phyloP scores from a whole-genome alignment of 1,139 yeast genomes.

The Yamadazyma buinensis region DNA sequence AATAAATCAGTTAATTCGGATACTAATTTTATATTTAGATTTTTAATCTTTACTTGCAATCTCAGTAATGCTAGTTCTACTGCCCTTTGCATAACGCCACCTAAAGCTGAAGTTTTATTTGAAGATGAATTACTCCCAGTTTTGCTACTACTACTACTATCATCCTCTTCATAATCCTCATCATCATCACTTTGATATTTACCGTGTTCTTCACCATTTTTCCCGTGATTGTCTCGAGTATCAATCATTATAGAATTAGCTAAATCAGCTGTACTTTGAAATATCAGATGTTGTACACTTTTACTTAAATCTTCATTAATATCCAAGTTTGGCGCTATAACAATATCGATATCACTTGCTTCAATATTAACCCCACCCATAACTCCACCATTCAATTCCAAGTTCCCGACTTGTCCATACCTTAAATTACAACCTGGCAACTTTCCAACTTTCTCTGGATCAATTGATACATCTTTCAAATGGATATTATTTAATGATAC shows the following conservation, averaged over 20 bases:
- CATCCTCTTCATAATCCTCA: slow-evolving; percentile 13
- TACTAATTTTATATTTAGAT: slow-evolving; percentile 46
- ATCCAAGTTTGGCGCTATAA: slow-evolving; percentile 48
- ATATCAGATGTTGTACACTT: slow-evolving; percentile 42
- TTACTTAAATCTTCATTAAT: slow-evolving; percentile 25
- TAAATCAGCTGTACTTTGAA: slow-evolving; percentile 63
- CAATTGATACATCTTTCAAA: slow-evolving; percentile 63
- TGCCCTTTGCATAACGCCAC: slow-evolving; percentile 58
- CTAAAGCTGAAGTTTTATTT: slow-evolving; percentile 34
- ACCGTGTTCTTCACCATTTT: neutral
- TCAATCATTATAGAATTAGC: slow-evolving; percentile 56
- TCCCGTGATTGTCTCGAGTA: neutral
- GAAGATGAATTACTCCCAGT: slow-evolving; percentile 8
- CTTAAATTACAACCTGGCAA: slow-evolving; percentile 66
- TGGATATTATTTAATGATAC: slow-evolving; percentile 60
- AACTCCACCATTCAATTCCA: slow-evolving; percentile 47
- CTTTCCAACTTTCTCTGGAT: slow-evolving; percentile 62
- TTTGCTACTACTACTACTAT: neutral
- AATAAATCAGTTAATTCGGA: slow-evolving; percentile 48
- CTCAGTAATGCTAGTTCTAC: slow-evolving; percentile 70
- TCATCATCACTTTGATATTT: slow-evolving; percentile 12
- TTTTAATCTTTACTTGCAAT: slow-evolving; percentile 44
- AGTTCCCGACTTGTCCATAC: slow-evolving; percentile 55
- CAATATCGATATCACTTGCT: slow-evolving; percentile 54
- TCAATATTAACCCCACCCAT: slow-evolving; percentile 65